A percentile compares a stretch with the other conserved stretches of the same genome.
Evolutionary conservation across 192 early-diverging fungal species (phyloP).

Genomic region (Coemansia reversa): DNA sequence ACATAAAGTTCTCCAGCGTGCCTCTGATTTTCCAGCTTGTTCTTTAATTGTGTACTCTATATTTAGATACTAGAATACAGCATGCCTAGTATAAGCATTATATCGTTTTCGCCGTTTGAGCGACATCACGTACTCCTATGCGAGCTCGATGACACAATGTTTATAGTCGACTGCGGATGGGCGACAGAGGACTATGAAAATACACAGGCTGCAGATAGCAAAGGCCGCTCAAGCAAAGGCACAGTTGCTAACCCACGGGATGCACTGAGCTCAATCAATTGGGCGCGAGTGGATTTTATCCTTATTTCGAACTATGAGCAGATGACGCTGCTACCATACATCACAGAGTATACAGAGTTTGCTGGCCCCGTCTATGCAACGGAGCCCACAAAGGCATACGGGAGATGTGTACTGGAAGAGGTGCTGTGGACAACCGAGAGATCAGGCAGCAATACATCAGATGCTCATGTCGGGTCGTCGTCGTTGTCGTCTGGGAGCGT

Average conservation of each 20-base stretch:
- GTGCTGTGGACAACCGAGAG: not conserved
- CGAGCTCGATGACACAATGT: constrained; percentile 54
- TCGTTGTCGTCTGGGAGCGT: not conserved
- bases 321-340: constrained; percentile 74
- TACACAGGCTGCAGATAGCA: constrained; percentile 10
- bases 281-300: constrained; percentile 70
- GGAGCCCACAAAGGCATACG: constrained; percentile 78
- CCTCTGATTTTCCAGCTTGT: not conserved
- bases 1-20: not conserved
- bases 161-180: constrained; percentile 56
- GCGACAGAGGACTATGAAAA: constrained; percentile 15
- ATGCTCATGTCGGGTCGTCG: constrained; percentile 7
- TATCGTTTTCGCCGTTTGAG: constrained; percentile 48
- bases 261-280: constrained; percentile 58
- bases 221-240: constrained; percentile 2
- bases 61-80: constrained; percentile 3
- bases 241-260: constrained; percentile 24
- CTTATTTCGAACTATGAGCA: constrained; percentile 74
- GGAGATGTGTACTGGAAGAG: constrained; percentile 53
- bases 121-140: constrained; percentile 47
- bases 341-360: constrained; percentile 81
- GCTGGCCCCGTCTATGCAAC: constrained; percentile 75
- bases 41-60: not conserved
- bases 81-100: constrained; percentile 52
- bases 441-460: not conserved